Conservation (phyloP, 1,284 basidiomycete species). For the Sporisorium reilianum region DNA sequence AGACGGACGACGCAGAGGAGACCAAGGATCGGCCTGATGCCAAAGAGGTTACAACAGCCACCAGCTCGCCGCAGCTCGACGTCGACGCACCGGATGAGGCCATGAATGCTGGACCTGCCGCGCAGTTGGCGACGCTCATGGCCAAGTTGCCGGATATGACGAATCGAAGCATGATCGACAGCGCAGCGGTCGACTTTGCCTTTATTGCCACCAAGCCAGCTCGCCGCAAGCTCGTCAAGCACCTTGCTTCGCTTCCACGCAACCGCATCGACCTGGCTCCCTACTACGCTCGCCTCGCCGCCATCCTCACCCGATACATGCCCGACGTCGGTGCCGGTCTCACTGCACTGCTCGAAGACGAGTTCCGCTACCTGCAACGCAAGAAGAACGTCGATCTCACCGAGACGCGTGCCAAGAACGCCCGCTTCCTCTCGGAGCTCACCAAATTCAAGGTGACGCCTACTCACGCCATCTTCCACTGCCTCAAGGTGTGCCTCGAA, state of each 20-base stretch:
- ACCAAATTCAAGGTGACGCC: constrained; percentile 97
- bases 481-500: constrained; percentile 95
- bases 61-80: constrained; percentile 35
- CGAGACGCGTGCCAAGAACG: constrained; percentile 89
- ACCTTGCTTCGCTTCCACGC: constrained; percentile 83
- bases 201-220: constrained; percentile 96
- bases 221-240: constrained; percentile 82
- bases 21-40: not conserved
- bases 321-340: constrained; percentile 88
- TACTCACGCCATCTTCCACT: constrained; percentile 89
- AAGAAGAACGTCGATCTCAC: constrained; percentile 91
- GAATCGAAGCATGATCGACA: constrained; percentile 91
- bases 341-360: constrained; percentile 86
- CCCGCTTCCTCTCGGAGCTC: constrained; percentile 87
- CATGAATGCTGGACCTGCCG: constrained; percentile 82
- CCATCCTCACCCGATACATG: constrained; percentile 91
- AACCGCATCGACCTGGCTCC: constrained; percentile 90
- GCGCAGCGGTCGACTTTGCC: constrained; percentile 93
- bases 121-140: constrained; percentile 89
- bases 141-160: constrained; percentile 92
- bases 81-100: constrained; percentile 42
- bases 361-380: constrained; percentile 93
- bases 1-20: constrained; percentile 59
- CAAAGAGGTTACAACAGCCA: constrained; percentile 14
- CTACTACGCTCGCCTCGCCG: constrained; percentile 90